Evolutionary conservation across 176 grass and related monocot genomes (phyloP), one percentile per base, ranked within the genome.

Genomic region (Ananas comosus): DNA sequence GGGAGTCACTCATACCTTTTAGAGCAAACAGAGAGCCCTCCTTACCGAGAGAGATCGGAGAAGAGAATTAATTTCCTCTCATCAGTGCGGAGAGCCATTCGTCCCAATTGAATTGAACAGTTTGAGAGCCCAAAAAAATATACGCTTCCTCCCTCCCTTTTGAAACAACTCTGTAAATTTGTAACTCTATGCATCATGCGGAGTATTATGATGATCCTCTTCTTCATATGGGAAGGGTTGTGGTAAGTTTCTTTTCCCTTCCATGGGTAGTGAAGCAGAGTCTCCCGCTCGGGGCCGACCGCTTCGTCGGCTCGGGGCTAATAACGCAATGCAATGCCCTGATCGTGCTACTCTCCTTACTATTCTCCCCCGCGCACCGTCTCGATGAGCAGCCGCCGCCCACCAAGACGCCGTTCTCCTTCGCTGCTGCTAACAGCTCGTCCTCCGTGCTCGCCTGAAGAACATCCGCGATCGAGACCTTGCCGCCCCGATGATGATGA

Each of bases 381-480:
- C 69, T 64, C 12, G 88, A 85, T 5, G 84, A 74, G 65, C 87
- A n/a, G n/a, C n/a, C 85, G 1, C 64, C 70, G 1, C 70, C 69
- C 22, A 69, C 73, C 64, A 80, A 79, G 63, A 92, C 69, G 33
- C 83, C 86, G 57, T 69, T 74, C 71, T 87, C 92, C 83, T 83
- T 83, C 14, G 79, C 95, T 57, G 78, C 80, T 21, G 83, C 68
- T 64, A 78, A 71, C 65, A 92, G 86, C 10, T 93, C 95, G 54
- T 99, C 90, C 56, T 22, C 56, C 47, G 84, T 65, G 70, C 82
- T 93, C 49, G 65, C 71, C 74, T 76, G 82, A 78, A 99, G 72
- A 23, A 99, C 87, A 66, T 94, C 85, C 16, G 84, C 87, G 3
- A 94, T 94, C 21, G 84, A 91, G 78, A 94, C 67, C 11, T 75